Percentiles rank a stretch among this genome's conserved stretches.
Conservation (phyloP, 163 green algal species). For the Scenedesmus sp. region DNA sequence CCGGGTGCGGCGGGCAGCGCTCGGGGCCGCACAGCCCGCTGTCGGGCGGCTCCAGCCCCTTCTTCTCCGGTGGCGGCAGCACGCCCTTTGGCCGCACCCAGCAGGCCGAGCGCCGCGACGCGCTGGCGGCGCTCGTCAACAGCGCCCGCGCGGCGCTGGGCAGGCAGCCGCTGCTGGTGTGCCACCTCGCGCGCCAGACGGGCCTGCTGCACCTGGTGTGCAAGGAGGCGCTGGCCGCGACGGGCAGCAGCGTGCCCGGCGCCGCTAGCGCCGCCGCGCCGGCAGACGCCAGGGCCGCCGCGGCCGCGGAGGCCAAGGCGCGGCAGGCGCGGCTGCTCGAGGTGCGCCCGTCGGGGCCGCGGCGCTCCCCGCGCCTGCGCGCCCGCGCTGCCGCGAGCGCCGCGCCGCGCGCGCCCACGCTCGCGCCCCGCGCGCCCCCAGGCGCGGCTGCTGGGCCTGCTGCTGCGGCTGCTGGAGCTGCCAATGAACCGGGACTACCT, state of each 20-base stretch:
- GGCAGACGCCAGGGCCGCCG: not conserved
- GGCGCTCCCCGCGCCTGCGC: too few relatives aligned
- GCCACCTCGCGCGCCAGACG: slow-evolving; percentile 28
- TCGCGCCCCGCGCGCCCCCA: too few relatives aligned
- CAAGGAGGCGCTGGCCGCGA: slow-evolving; percentile 31
- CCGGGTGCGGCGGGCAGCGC: not conserved
- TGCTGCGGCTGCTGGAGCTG: slow-evolving; percentile 41
- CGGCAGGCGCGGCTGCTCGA: slow-evolving; percentile 18
- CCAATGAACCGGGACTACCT: slow-evolving; percentile 33
- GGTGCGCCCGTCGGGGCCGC: too few relatives aligned
- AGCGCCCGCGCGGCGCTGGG: not conserved
- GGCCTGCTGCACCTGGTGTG: slow-evolving; percentile 37
- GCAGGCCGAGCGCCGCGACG: not conserved
- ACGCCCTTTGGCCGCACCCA: too few relatives aligned
- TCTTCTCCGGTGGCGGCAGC: too few relatives aligned
- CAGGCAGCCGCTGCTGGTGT: slow-evolving; percentile 36
- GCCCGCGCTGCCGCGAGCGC: not conserved
- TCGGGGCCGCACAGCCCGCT: not conserved
- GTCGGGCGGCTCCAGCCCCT: not conserved
- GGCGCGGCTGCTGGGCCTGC: slow-evolving; percentile 9
- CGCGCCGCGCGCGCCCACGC: too few relatives aligned
- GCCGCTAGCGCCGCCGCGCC: not conserved
- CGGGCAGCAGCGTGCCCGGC: not conserved
- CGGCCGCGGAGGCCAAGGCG: not conserved
- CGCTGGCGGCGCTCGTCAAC: slow-evolving; percentile 12